Evolutionary conservation across 2,329 filamentous ascomycete genomes (phyloP), one percentile per base, ranked within the genome.

Genomic region (Verticillium dahliae): DNA sequence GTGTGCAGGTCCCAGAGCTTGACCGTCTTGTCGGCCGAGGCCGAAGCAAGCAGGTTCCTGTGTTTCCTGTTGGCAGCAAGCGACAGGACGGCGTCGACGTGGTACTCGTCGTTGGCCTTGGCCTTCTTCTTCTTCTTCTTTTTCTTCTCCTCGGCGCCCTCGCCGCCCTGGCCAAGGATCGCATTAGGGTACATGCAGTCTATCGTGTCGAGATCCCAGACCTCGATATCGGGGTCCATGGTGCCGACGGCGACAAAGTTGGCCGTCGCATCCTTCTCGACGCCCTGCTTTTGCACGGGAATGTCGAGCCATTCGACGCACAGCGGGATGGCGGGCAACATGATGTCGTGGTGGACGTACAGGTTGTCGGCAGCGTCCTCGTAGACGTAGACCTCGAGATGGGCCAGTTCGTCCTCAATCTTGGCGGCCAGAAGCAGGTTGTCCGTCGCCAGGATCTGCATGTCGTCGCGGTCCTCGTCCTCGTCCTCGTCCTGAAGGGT

Each of bases 291-390:
- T 66, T 90, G 89, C 39, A 97, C 92, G n/a, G 92, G 89, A 61
- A 97, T 83, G 73, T 97, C 91, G 55, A 99, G 78, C 95, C 95
- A 99, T 79, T 99, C 95, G 50, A 98, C 85, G 71, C 92, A 95
- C 6, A 99, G 86, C 11, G 95, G 95, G 71, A 99, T 97, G 31
- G 94, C 94, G 37, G 95, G 95, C 61, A 99, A 85, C 94, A 99
- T 98, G 69, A 99, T 96, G 76, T 99, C 95, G 83, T 99, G 95
- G 79, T 99, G 95, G 31, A 99, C 94, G 75, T 99, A 99, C 64
- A 99, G 88, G 74, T 99, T 99, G 77, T 98, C 95, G 55, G 89
- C 90, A 65, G 87, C 87, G 69, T 98, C 95, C 75, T 99, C 95
- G 77, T 98, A 99, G 34, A 99, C 92, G 71, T 98, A 97, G 22